phyloP scores from a whole-genome alignment of 2,329 filamentous ascomycete genomes.

The Tolypocladium amazonense region DNA sequence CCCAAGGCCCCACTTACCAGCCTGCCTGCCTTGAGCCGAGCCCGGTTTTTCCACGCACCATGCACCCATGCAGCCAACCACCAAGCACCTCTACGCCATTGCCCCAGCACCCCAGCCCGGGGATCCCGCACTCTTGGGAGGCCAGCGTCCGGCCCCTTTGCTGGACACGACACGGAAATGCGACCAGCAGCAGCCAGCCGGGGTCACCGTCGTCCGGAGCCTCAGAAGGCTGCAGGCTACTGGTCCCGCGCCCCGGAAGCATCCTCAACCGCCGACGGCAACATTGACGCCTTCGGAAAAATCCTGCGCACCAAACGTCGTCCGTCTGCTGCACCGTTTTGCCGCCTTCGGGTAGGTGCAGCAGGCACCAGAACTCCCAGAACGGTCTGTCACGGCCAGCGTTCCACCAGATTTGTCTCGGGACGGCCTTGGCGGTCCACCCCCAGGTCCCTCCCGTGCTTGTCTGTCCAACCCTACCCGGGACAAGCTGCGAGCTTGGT shows the following conservation, averaged over 20 bases:
- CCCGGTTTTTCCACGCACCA: not conserved
- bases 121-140: constrained; percentile 5
- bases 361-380: not conserved
- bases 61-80: not conserved
- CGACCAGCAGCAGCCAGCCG: not conserved
- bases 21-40: not conserved
- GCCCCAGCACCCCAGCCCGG: not conserved
- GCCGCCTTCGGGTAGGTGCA: not conserved
- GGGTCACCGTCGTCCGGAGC: not conserved
- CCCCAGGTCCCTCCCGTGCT: no score
- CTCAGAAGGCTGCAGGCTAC: not conserved
- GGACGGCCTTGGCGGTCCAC: not conserved
- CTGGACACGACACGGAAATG: not conserved
- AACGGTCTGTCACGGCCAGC: not conserved
- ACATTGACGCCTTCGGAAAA: not conserved
- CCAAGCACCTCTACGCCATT: not conserved
- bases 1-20: not conserved
- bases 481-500: not conserved
- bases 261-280: not conserved
- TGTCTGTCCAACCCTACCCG: no score
- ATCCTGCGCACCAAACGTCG: not conserved
- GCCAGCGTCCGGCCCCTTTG: constrained; percentile 1
- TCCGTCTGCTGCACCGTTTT: not conserved
- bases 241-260: not conserved
- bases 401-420: not conserved